These are phyloP conservation scores for Excoecaria cochinchinensis DNA, from an alignment of 345 rosid species.

Conservation along the genomic window DNA sequence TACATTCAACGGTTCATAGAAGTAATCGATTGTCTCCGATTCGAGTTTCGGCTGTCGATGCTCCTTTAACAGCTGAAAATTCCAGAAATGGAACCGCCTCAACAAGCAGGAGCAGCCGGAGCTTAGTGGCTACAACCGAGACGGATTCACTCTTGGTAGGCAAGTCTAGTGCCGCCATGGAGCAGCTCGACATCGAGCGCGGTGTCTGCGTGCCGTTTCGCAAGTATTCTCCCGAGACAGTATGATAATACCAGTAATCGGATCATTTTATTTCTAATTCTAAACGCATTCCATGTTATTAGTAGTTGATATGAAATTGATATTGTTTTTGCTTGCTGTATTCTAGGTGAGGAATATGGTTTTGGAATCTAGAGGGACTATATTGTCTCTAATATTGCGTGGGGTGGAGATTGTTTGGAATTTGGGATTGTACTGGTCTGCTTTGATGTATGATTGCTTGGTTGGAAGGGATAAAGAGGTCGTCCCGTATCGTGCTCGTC, in stretches of 20 bases:
- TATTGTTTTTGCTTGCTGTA: constrained; percentile 19
- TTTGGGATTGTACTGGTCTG: constrained; percentile 87
- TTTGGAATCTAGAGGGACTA: constrained; percentile 72
- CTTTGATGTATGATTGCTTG: constrained; percentile 72
- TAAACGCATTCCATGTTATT: background rate
- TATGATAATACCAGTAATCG: constrained; percentile 38
- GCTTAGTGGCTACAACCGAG: background rate
- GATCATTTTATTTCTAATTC: background rate
- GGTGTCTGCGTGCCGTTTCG: constrained; percentile 97
- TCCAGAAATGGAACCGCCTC: constrained; percentile 5
- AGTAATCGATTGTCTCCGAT: background rate
- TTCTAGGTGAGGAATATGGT: constrained; percentile 79
- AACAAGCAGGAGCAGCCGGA: constrained; percentile 1
- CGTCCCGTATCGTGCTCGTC: constrained; percentile 86
- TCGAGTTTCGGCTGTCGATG: background rate
- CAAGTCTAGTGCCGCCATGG: constrained; percentile 68
- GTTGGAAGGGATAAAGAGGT: constrained; percentile 93
- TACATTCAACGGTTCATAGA: background rate
- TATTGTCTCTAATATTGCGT: constrained; percentile 57
- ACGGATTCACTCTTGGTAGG: background rate
- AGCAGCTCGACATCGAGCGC: constrained; percentile 90
- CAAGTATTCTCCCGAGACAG: constrained; percentile 92
- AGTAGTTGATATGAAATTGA: background rate
- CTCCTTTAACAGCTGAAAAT: background rate
- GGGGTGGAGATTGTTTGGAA: constrained; percentile 95